Evolutionary conservation across 164 flowering plant genomes (phyloP).

Genomic region (Nymphaea colorata): DNA sequence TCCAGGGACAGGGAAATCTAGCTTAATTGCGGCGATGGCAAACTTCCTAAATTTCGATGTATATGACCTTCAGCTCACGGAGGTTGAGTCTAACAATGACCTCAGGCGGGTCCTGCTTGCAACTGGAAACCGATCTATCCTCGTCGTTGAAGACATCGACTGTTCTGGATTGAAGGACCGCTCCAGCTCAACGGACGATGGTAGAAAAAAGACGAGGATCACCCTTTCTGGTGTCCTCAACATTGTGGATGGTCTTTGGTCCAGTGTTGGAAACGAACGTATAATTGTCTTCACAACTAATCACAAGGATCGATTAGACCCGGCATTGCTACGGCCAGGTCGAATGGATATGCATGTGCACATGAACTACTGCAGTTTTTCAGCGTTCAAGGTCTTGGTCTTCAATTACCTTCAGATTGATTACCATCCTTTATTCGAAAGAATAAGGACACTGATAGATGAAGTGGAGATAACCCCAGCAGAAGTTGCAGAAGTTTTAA

Average conservation of each 20-base stretch:
- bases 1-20: constrained; percentile 10
- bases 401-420: constrained; percentile 35
- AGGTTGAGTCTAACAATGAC: constrained; percentile 6
- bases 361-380: constrained; percentile 12
- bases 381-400: constrained; percentile 45
- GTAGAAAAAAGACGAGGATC: neutral
- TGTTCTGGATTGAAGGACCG: constrained; percentile 8
- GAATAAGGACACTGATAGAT: constrained; percentile 14
- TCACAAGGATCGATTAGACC: constrained; percentile 3
- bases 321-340: constrained; percentile 4
- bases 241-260: constrained; percentile 5
- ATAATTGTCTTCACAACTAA: constrained; percentile 8
- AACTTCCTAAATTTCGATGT: constrained; percentile 12
- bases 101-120: constrained; percentile 10
- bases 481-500: constrained; percentile 51
- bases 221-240: constrained; percentile 4
- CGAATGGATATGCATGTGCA: constrained; percentile 4
- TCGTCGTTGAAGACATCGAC: constrained; percentile 7
- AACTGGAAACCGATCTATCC: constrained; percentile 7
- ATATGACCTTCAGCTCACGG: constrained; percentile 16
- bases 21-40: constrained; percentile 7
- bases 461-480: constrained; percentile 44
- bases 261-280: neutral
- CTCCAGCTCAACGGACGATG: neutral
- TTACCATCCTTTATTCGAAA: constrained; percentile 25